A percentile compares a stretch with the other conserved stretches of the same genome.
Conservation (phyloP, 805 yeast genomes). For the Lipomyces kockii region DNA sequence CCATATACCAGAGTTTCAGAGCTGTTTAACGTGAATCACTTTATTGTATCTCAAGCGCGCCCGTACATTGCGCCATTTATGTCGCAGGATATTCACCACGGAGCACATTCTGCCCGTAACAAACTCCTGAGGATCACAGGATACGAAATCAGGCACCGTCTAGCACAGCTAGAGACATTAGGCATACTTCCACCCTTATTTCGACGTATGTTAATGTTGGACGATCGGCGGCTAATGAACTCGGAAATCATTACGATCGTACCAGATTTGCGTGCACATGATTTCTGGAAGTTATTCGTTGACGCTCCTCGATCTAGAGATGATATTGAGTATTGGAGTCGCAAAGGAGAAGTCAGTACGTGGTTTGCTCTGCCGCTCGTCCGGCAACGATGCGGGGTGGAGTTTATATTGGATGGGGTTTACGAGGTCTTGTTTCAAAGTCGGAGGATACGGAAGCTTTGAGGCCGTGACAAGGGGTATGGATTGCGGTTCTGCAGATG, state of each 20-base stretch:
- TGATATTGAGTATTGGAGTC: slow-evolving; percentile 86
- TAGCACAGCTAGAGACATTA: slow-evolving; percentile 75
- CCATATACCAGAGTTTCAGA: slow-evolving; percentile 91
- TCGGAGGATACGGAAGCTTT: slow-evolving; percentile 14
- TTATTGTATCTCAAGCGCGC: slow-evolving; percentile 86
- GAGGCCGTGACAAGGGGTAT: background rate
- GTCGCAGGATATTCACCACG: slow-evolving; percentile 77
- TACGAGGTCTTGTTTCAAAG: slow-evolving; percentile 25
- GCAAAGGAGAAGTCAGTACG: slow-evolving; percentile 87
- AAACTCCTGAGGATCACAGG: slow-evolving; percentile 62
- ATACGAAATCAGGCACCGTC: slow-evolving; percentile 82
- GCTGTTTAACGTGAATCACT: slow-evolving; percentile 92
- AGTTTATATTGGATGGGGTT: slow-evolving; percentile 79
- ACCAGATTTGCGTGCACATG: slow-evolving; percentile 61
- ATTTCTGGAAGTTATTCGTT: slow-evolving; percentile 69
- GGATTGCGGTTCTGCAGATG: background rate
- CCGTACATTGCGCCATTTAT: slow-evolving; percentile 92
- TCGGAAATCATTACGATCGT: slow-evolving; percentile 62
- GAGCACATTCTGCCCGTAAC: slow-evolving; percentile 47
- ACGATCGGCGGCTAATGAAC: slow-evolving; percentile 58
- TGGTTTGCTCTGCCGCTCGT: slow-evolving; percentile 89
- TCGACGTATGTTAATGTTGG: slow-evolving; percentile 83
- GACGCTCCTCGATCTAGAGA: slow-evolving; percentile 61
- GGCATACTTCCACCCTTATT: slow-evolving; percentile 73
- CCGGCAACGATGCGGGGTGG: slow-evolving; percentile 87